Percentiles rank a stretch among this genome's conserved stretches.
These are phyloP conservation scores for Citeromyces nyonsensis DNA, from an alignment of 805 yeast species.

Conservation along the genomic window DNA sequence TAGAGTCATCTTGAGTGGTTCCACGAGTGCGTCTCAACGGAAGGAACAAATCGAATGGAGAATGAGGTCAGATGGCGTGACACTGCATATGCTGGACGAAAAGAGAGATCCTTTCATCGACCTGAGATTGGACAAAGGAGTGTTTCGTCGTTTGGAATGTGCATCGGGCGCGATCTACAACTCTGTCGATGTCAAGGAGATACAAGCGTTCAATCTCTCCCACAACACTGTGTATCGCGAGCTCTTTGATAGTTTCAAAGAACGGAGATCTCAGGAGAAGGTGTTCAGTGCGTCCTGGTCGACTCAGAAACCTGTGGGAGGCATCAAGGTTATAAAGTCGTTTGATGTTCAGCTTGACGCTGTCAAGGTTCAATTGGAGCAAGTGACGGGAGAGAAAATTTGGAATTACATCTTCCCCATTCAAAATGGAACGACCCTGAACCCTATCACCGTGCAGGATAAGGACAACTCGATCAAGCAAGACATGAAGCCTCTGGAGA, in stretches of 20 bases:
- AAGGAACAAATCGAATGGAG: slow-evolving; percentile 36
- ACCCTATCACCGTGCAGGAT: not conserved
- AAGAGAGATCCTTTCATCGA: slow-evolving; percentile 52
- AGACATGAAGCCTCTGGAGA: not conserved
- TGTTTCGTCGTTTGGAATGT: slow-evolving; percentile 45
- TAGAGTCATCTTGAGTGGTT: slow-evolving; percentile 16
- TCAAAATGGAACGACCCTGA: not conserved
- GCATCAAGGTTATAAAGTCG: slow-evolving; percentile 63
- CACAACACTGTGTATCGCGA: slow-evolving; percentile 51
- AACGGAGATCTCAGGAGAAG: slow-evolving; percentile 1
- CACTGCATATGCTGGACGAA: slow-evolving; percentile 53
- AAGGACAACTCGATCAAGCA: slow-evolving; percentile 3
- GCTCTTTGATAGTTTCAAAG: slow-evolving; percentile 37
- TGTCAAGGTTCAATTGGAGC: slow-evolving; percentile 58
- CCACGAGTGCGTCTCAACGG: slow-evolving; percentile 2
- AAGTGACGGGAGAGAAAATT: slow-evolving; percentile 45
- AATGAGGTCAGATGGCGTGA: slow-evolving; percentile 53
- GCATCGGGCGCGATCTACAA: slow-evolving; percentile 57
- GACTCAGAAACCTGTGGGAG: slow-evolving; percentile 80
- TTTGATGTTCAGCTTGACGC: slow-evolving; percentile 52
- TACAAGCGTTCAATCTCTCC: slow-evolving; percentile 58
- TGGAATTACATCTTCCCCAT: slow-evolving; percentile 59
- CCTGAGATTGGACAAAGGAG: slow-evolving; percentile 45
- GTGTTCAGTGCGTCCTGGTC: slow-evolving; percentile 41
- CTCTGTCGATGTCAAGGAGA: slow-evolving; percentile 35